Evolutionary conservation across 192 early-diverging fungal species (phyloP).

Genomic region (Coemansia sp.): DNA sequence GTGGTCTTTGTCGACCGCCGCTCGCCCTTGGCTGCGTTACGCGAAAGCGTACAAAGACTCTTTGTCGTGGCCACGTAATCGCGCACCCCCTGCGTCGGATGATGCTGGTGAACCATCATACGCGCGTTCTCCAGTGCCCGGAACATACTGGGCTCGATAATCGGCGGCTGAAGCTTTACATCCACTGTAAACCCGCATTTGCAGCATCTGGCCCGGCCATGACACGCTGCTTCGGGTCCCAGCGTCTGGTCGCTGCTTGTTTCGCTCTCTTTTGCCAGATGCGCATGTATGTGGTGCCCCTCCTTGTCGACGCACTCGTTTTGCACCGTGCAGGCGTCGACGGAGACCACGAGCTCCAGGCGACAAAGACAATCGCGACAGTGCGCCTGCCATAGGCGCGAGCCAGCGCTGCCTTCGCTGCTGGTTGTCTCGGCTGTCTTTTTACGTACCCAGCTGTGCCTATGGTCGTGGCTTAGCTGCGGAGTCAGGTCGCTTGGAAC

Average conservation of each 20-base stretch:
- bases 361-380: constrained; percentile 40
- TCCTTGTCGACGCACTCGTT: constrained; percentile 28
- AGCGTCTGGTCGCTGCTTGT: background rate
- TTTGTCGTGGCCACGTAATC: constrained; percentile 28
- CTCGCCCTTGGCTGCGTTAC: constrained; percentile 36
- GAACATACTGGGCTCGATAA: constrained; percentile 17
- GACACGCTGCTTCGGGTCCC: constrained; percentile 8
- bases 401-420: background rate
- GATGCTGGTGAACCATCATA: constrained; percentile 19
- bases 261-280: constrained; percentile 6
- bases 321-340: constrained; percentile 1
- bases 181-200: constrained; percentile 20
- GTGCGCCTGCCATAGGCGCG: constrained; percentile 16
- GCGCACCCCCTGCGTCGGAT: constrained; percentile 39
- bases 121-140: constrained; percentile 24
- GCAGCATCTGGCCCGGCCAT: constrained; percentile 29
- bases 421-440: background rate
- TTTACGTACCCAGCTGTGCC: constrained; percentile 35
- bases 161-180: constrained; percentile 9
- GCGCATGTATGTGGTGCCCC: constrained; percentile 45
- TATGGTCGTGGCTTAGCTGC: constrained; percentile 20
- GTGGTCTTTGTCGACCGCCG: constrained; percentile 12
- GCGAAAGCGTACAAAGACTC: constrained; percentile 19
- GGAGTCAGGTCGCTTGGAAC: constrained; percentile 19
- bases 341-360: constrained; percentile 6